phyloP scores from a whole-genome alignment of 192 early-diverging fungal genomes.

The Backusella tarrabulga region DNA sequence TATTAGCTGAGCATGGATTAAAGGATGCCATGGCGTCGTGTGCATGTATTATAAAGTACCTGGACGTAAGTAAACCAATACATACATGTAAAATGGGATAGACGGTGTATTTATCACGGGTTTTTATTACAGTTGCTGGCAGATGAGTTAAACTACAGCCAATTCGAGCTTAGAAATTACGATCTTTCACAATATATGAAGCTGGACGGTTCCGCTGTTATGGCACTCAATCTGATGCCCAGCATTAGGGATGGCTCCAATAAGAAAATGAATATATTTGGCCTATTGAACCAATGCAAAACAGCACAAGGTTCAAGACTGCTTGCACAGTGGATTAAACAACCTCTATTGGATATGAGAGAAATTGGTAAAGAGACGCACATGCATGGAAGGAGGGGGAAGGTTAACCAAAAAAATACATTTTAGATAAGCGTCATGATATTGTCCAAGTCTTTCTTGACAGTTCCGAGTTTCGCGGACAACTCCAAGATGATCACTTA shows the following conservation, averaged over 20 bases:
- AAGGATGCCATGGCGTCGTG: constrained; percentile 67
- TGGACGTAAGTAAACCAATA: constrained; percentile 38
- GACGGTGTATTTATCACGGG: not conserved
- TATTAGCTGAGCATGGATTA: constrained; percentile 68
- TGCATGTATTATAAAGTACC: constrained; percentile 72
- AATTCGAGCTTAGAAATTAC: constrained; percentile 68
- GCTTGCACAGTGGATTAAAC: constrained; percentile 90
- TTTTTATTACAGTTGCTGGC: not conserved
- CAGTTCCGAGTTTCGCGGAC: constrained; percentile 63
- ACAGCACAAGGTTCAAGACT: constrained; percentile 84
- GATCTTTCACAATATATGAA: constrained; percentile 90
- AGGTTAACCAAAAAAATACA: not conserved
- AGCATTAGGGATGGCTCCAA: constrained; percentile 64
- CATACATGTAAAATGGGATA: not conserved
- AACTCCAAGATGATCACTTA: constrained; percentile 68
- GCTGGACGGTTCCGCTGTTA: constrained; percentile 86
- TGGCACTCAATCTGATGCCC: constrained; percentile 85
- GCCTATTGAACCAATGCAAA: constrained; percentile 86
- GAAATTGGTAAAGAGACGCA: constrained; percentile 59
- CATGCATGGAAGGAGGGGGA: not conserved
- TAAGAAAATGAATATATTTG: constrained; percentile 65
- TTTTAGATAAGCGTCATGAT: constrained; percentile 61
- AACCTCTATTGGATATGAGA: constrained; percentile 72
- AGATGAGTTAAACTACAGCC: constrained; percentile 70
- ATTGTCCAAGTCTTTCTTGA: constrained; percentile 71